Base-by-base conservation (phyloP, 1,284 basidiomycete genomes). In the Ustilago tritici region DNA sequence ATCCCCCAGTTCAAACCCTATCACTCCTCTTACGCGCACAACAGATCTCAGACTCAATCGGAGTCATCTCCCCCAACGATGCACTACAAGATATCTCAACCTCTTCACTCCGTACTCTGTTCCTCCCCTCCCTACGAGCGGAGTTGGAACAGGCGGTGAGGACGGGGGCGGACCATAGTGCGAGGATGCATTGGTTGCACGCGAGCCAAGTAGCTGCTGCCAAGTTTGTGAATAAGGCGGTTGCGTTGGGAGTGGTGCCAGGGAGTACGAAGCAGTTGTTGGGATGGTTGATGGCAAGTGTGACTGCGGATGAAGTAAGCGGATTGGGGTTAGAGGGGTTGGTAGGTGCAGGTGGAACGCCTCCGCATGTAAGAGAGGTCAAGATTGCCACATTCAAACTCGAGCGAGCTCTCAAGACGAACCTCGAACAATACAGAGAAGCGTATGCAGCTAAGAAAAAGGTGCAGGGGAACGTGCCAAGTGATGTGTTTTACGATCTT, bases 301-400 rank as follows among this genome's bases (percentile, higher is more conserved):
- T 70, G 1, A 43, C 65, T 0, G 23, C 17, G 0, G 52, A 50
- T 15, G 75, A 72, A 31, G 32, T 69, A 10, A 50, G 17, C 11
- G 19, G n/a, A 4, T 9, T 65, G 6, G 65, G 65, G 7, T 5
- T 69, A 14, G 65, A 69, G 19, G 47, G 34, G 10, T 3, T 53
- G 36, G 9, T 62, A 1, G 10, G 3, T 9, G 34, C 34, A 63
- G 53, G 52, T 10, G 61, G 49, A 7, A 36, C 19, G 3, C 7
- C 38, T 28, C 68, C 71, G 15, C 68, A 71, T 41, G 41, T 53
- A 11, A 74, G 83, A 17, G 72, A 78, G 49, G 64, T 78, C 64
- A 85, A 85, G 61, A 83, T 85, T 53, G 77, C 81, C 0, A 47
- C 69, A 28, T 79, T 82, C 61, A 76, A 79, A 34, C 64, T 83